Base-by-base conservation (phyloP, 2,329 filamentous ascomycete genomes). In the Biscogniauxia mediterranea region DNA sequence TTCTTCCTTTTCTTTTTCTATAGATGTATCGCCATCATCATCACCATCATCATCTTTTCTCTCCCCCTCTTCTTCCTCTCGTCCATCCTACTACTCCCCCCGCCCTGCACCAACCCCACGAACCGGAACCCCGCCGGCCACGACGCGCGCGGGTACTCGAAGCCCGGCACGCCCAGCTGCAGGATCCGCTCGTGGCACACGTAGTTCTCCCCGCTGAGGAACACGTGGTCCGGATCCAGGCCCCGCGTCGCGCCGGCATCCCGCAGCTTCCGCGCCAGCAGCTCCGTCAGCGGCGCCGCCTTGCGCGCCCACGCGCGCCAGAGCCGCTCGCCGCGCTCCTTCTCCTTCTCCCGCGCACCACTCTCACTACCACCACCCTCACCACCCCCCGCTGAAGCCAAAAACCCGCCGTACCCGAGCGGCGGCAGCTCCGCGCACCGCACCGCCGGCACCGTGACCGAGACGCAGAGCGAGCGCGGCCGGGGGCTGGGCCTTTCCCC, bases 71-170 rank as follows among this genome's bases (percentile, higher is more conserved):
- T 19, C 20, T 25, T 61, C 5, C 50, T 25, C 13, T 53, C 28
- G n/a, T n/a, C n/a, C n/a, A n/a, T n/a, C n/a, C n/a, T n/a, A n/a
- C n/a, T n/a, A 2, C 28, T 56, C 2, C 67, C 20, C 63, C 7
- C 67, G 2, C 64, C 69, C 58, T 71, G 76, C 2, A 76, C 71
- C 3, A 77, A 68, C 2, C 77, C 77, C 2, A 73, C 68, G 58
- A 78, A 74, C 51, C 63, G 66, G 62, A 78, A 77, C 1, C 70
- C 66, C 1, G 56, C 5, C 1, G 76, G 76, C 68, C 72, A 76
- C 69, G 77, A 75, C 55, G 68, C 68, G 52, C 75, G 73, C 11
- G 76, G 75, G 49, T 76, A 77, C 64, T 77, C 76, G 59, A 78
- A 73, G 6, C 70, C 69, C 3, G 75, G 74, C 7, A 78, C 70